Percentiles rank a stretch among this genome's conserved stretches.
Conservation (phyloP, 257 asterid species). For the Solanum habrochaites region DNA sequence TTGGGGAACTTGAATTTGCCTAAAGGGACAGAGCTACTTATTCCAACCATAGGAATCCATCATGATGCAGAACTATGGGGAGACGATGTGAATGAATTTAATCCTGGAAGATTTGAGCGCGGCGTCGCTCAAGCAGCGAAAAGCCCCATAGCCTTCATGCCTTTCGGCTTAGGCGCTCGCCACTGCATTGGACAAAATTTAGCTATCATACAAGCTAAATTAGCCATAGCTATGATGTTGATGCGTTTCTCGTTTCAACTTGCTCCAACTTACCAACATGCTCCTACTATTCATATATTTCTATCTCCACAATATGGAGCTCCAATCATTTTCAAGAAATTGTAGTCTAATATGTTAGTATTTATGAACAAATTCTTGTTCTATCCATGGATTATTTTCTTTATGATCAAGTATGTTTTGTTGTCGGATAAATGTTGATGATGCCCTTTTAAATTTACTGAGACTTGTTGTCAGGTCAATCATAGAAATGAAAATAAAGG, state of each 20-base stretch:
- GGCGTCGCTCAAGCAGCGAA: conserved; percentile 64
- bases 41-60: conserved; percentile 80
- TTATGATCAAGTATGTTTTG: not conserved
- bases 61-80: conserved; percentile 74
- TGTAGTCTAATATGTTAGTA: conserved; percentile 11
- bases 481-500: not conserved
- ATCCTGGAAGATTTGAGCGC: conserved; percentile 63
- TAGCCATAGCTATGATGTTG: conserved; percentile 60
- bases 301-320: conserved; percentile 82
- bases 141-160: conserved; percentile 74
- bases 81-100: conserved; percentile 63
- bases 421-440: not conserved
- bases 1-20: conserved; percentile 51
- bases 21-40: conserved; percentile 54
- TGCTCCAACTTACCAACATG: conserved; percentile 58
- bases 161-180: conserved; percentile 77
- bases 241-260: conserved; percentile 62
- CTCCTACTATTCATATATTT: conserved; percentile 59
- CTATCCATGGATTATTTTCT: not conserved
- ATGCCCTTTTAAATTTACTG: not conserved
- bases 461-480: not conserved
- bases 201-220: conserved; percentile 68
- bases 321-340: conserved; percentile 58
- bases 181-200: conserved; percentile 83
- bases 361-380: not conserved